Percentiles rank a stretch among this genome's conserved stretches.
These are phyloP conservation scores for Botrytis porri DNA, from an alignment of 2,329 filamentous ascomycete species.

Conservation along the genomic window DNA sequence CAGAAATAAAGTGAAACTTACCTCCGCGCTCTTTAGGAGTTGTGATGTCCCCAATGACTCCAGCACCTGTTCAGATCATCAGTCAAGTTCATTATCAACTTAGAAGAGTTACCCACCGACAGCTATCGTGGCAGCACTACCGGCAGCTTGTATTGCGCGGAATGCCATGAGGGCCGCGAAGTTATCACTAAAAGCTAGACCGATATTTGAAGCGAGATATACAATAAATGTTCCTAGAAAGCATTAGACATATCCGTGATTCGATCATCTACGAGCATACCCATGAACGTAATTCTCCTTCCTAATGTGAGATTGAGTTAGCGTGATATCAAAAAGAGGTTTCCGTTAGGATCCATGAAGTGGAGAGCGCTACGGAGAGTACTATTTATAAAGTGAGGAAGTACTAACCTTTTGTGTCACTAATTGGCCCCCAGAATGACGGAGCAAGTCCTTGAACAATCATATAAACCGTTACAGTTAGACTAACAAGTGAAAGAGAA, in stretches of 20 bases:
- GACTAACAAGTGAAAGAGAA: slow-evolving; percentile 34
- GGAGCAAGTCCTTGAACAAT: slow-evolving; percentile 49
- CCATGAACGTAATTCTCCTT: slow-evolving; percentile 12
- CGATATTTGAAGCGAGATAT: slow-evolving; percentile 48
- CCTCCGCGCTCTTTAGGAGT: slow-evolving; percentile 12
- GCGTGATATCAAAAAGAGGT: neutral
- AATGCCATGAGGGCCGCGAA: slow-evolving; percentile 46
- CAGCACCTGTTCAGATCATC: slow-evolving; percentile 6
- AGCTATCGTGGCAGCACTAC: slow-evolving; percentile 48
- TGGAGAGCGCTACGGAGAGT: neutral
- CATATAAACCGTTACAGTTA: slow-evolving; percentile 49
- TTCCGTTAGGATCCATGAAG: neutral
- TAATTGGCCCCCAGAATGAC: slow-evolving; percentile 47
- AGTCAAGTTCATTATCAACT: neutral
- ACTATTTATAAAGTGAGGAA: neutral
- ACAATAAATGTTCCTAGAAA: slow-evolving; percentile 43
- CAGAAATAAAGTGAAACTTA: neutral
- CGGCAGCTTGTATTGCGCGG: slow-evolving; percentile 46
- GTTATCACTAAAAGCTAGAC: slow-evolving; percentile 44
- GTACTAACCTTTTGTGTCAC: slow-evolving; percentile 26
- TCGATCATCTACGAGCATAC: slow-evolving; percentile 20
- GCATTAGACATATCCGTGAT: neutral
- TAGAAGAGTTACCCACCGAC: slow-evolving; percentile 46
- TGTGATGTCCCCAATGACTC: slow-evolving; percentile 15
- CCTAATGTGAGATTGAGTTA: neutral